Base-by-base conservation (phyloP, 257 asterid genomes). In the Solanum chilense region DNA sequence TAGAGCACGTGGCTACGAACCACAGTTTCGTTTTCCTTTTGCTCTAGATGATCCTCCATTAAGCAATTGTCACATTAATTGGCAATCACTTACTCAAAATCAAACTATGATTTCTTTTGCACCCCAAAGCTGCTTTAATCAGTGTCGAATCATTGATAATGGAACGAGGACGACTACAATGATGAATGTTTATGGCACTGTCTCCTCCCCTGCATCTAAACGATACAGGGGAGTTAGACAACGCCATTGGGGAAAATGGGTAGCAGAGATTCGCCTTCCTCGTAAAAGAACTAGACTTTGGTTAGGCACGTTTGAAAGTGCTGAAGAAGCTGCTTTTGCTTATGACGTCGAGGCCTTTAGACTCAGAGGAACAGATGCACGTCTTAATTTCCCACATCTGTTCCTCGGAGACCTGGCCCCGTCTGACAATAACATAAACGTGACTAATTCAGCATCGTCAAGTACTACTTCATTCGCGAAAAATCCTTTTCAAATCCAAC, bases 201-300 rank as follows among this genome's bases (percentile, higher is more conserved):
- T 18, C 23, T 88, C 83, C 16, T 76, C 58, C 33, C n/a, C 44
- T 16, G 12, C 44, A 21, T 84, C 91, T 13, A 93, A 90, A 64
- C 27, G 89, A 6, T 93, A 91, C 80, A 74, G 93, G 60, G 95
- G 95, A 10, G 94, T 92, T 56, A 88, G 95, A 82, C 95, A 93
- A 45, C 90, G 94, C 33, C 93, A 92, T 4, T 89, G 92, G 93
- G 95, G 95, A 3, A 93, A 93, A 89, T 93, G 95, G 95, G 95
- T 93, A 8, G 92, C 94, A 0, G 94, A 93, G 78, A 93, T 93
- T 62, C 91, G 95, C 13, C 92, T 93, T 27, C 95, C 95, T 12
- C 88, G 91, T 9, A 85, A 91, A 10, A 83, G 95, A 60, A 92
- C 89, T 5, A 88, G 94, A 2, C 92, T 92, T 16, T 93, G 95